Conservation (phyloP, 148 eudicot species). For the Vaccinium vitisidaea region DNA sequence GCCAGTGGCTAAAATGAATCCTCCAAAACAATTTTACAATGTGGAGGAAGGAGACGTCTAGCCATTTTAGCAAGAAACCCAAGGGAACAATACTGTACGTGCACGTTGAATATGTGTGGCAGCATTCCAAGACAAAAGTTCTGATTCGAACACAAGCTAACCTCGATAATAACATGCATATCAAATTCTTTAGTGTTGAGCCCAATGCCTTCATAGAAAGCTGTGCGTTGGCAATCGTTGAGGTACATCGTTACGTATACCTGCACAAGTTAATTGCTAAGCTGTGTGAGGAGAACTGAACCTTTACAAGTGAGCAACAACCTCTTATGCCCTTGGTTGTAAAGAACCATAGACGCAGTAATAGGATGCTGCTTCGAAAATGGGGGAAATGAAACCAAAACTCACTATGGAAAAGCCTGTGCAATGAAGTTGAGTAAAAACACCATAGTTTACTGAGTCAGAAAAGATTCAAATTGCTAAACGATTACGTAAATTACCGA, state of each 20-base stretch:
- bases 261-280: slow-evolving; percentile 32
- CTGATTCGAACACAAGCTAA: slow-evolving; percentile 21
- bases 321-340: too few relatives aligned
- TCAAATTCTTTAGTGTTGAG: slow-evolving; percentile 91
- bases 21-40: neutral
- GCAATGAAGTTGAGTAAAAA: neutral
- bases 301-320: neutral
- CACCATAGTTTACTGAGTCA: neutral
- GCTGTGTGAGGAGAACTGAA: neutral
- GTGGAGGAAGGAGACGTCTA: neutral
- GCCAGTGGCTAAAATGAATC: neutral
- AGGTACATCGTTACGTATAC: slow-evolving; percentile 99
- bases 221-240: slow-evolving; percentile 91
- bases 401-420: neutral
- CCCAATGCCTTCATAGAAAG: slow-evolving; percentile 95
- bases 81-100: neutral
- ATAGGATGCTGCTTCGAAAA: neutral
- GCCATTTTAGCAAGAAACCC: neutral
- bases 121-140: neutral
- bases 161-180: slow-evolving; percentile 99
- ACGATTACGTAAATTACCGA: slow-evolving; percentile 48
- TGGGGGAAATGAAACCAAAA: neutral
- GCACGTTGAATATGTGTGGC: neutral
- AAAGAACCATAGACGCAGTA: neutral
- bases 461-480: neutral